Base-by-base conservation (phyloP, 2,329 filamentous ascomycete species). In the Aaosphaeria pasadenensis region DNA sequence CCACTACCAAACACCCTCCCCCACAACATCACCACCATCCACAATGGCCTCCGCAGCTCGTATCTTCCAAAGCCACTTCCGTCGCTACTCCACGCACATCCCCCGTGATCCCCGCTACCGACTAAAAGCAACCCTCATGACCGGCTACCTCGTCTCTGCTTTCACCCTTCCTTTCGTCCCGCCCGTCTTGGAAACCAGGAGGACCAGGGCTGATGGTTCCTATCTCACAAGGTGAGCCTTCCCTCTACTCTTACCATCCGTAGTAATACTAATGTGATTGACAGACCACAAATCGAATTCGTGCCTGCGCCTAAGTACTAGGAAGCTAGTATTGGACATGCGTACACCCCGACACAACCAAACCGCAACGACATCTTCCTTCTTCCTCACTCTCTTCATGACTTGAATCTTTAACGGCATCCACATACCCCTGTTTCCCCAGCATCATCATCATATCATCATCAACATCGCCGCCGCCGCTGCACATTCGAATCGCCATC, bases 161-260 rank as follows among this genome's bases (percentile, higher is more conserved):
- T 67, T 72, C 31, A 67, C 69, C 4, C 56, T 73, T 6, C 70
- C 70, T 0, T 72, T 72, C 51, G 65, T 73, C 32, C 70, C 67
- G 24, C 68, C 70, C 28, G 60, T 71, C 30, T 46, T 72, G 17
- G 69, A 71, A 54, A 70, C 63, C 2, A 50, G 66, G 45, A 56
- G 67, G 42, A 59, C 66, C 1, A 70, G 60, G 54, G 60, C 61
- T 5, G 70, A 73, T 54, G 70, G 70, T 1, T 56, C 57, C 6
- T 63, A 68, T 52, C 44, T 67, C 53, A 72, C 66, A 29, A 66
- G 64, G 70, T 72, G 53, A 54, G 67, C 56, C 40, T 46, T 31
- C 43, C 17, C n/a, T 11, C 46, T 32, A 30, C 39, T 40, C 11
- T 28, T 11, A n/a, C 17, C 24, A 3, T 31, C 13, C 31, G 11